phyloP scores from a whole-genome alignment of 352 stramenopile species.

The Phytophthora aleatoria region DNA sequence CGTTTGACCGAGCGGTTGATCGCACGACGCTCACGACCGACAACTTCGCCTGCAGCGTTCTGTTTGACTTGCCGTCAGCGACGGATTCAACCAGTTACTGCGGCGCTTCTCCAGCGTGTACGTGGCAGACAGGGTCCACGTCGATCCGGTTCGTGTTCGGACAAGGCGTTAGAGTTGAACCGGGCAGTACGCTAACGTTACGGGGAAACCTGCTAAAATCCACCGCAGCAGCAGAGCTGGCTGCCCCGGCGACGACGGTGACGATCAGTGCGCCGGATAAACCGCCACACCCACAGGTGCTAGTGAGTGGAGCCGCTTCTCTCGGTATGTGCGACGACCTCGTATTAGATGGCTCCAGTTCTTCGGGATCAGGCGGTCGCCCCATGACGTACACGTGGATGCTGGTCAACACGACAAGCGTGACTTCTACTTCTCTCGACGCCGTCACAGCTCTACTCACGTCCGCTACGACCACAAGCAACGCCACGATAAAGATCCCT shows the following conservation, averaged over 20 bases:
- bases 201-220: conserved; percentile 59
- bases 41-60: conserved; percentile 49
- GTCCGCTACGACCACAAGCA: conserved; percentile 37
- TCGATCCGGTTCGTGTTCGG: conserved; percentile 61
- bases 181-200: conserved; percentile 38
- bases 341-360: conserved; percentile 58
- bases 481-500: conserved; percentile 40
- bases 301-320: conserved; percentile 51
- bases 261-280: conserved; percentile 42
- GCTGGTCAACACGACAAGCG: conserved; percentile 29
- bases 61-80: conserved; percentile 55
- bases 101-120: conserved; percentile 42
- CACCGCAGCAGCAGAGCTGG: conserved; percentile 44
- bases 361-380: conserved; percentile 57
- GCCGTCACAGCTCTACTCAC: conserved; percentile 32
- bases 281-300: conserved; percentile 44
- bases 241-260: conserved; percentile 38
- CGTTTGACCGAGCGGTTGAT: conserved; percentile 57
- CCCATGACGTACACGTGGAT: conserved; percentile 64
- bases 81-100: conserved; percentile 43
- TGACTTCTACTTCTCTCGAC: conserved; percentile 19
- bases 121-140: conserved; percentile 48
- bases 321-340: conserved; percentile 66
- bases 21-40: conserved; percentile 32
- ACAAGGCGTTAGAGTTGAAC: conserved; percentile 43